Conservation (phyloP, 2,329 filamentous ascomycete genomes). For the Hymenotorrendiella dingleyae region DNA sequence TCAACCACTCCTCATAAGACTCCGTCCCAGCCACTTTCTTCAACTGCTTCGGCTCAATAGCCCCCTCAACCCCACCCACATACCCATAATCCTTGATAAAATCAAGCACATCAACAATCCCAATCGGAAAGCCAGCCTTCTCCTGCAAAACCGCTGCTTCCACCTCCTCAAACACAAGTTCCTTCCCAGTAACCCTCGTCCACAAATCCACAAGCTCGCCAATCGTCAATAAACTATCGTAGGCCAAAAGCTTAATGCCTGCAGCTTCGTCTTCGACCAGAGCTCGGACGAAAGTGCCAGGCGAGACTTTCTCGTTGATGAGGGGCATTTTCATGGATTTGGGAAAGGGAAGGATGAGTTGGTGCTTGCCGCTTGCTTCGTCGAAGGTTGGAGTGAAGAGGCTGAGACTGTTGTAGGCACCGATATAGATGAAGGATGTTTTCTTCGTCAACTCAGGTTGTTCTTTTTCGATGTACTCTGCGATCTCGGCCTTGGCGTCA, state of each 20-base stretch:
- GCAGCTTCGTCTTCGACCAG: conserved; percentile 36
- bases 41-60: conserved; percentile 36
- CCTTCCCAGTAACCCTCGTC: conserved; percentile 33
- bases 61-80: conserved; percentile 32
- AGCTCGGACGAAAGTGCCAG: conserved; percentile 39
- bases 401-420: too few relatives aligned
- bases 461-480: conserved; percentile 27
- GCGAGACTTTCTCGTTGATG: conserved; percentile 34
- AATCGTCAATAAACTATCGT: conserved; percentile 35
- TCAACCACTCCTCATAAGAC: conserved; percentile 29
- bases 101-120: conserved; percentile 33
- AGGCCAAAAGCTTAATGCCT: conserved; percentile 39
- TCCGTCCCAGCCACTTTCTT: conserved; percentile 29
- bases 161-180: conserved; percentile 30
- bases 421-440: conserved; percentile 29
- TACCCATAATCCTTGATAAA: conserved; percentile 38
- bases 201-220: conserved; percentile 32
- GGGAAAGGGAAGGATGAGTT: conserved; percentile 28
- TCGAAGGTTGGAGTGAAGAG: too few relatives aligned
- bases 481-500: conserved; percentile 28
- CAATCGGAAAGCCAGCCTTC: conserved; percentile 31
- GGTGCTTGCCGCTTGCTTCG: conserved; percentile 27
- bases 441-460: conserved; percentile 26
- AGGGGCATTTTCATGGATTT: conserved; percentile 33
- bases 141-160: conserved; percentile 31